Conservation (phyloP, 2,329 filamentous ascomycete species). For the Hymenoscyphus albidus region DNA sequence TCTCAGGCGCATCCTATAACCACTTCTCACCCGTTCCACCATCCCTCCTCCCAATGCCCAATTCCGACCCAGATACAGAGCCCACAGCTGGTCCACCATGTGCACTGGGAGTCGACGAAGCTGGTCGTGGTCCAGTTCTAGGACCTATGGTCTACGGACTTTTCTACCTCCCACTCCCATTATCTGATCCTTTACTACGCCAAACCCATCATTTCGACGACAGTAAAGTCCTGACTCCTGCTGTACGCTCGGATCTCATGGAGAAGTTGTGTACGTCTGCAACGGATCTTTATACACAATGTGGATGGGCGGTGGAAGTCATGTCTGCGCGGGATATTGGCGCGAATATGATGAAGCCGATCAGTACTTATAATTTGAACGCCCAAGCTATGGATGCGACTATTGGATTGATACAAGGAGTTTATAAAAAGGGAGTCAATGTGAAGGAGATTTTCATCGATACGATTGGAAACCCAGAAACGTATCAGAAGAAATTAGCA, state of each 20-base stretch:
- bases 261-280: slow-evolving; percentile 63
- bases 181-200: slow-evolving; percentile 70
- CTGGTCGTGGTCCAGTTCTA: slow-evolving; percentile 88
- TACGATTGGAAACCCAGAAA: slow-evolving; percentile 78
- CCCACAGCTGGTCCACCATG: slow-evolving; percentile 52
- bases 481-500: slow-evolving; percentile 82
- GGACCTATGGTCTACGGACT: slow-evolving; percentile 72
- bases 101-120: slow-evolving; percentile 87
- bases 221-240: slow-evolving; percentile 82
- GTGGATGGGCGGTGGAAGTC: slow-evolving; percentile 79
- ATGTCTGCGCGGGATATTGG: slow-evolving; percentile 62
- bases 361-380: slow-evolving; percentile 78
- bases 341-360: slow-evolving; percentile 38
- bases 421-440: slow-evolving; percentile 75
- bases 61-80: slow-evolving; percentile 17
- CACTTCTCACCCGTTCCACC: slow-evolving; percentile 68
- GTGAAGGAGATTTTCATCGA: slow-evolving; percentile 90
- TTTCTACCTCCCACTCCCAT: slow-evolving; percentile 70
- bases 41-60: slow-evolving; percentile 45
- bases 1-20: slow-evolving; percentile 64
- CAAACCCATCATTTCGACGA: slow-evolving; percentile 85
- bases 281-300: slow-evolving; percentile 57
- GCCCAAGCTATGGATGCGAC: slow-evolving; percentile 94
- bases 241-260: slow-evolving; percentile 71
- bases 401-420: slow-evolving; percentile 71